Percentiles rank a stretch among this genome's conserved stretches.
Evolutionary conservation across 305 asterid species (phyloP).

Genomic region (Fraxinus ornus): DNA sequence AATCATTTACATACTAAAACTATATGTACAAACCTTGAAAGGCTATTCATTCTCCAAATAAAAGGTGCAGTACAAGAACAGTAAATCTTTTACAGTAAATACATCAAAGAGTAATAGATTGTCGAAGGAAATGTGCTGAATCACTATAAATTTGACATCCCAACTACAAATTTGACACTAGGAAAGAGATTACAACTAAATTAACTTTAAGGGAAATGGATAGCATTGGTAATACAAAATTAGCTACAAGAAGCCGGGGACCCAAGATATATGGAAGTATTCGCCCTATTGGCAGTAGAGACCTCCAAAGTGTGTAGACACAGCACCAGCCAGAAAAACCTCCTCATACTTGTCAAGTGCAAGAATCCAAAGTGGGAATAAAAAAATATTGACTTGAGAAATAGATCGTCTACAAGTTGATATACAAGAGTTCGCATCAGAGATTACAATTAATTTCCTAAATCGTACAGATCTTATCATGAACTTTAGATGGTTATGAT

Average conservation of each 20-base stretch:
- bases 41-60: not conserved
- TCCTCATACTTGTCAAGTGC: not conserved
- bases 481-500: not conserved
- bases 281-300: not conserved
- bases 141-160: not conserved
- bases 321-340: conserved; percentile 1
- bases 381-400: not conserved
- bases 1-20: conserved; percentile 23
- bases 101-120: not conserved
- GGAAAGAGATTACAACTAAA: not conserved
- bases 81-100: not conserved
- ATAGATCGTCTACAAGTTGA: not conserved
- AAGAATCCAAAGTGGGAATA: not conserved
- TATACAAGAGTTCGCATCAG: not conserved
- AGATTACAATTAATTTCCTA: not conserved
- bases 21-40: conserved; percentile 3
- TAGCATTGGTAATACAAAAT: not conserved
- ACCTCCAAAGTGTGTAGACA: not conserved
- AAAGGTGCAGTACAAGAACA: not conserved
- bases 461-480: not conserved
- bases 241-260: not conserved
- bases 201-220: not conserved
- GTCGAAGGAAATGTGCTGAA: not conserved
- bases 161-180: not conserved
- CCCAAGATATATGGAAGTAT: not conserved